phyloP scores from a whole-genome alignment of 768 basidiomycete genomes.

The Lactarius indigo region DNA sequence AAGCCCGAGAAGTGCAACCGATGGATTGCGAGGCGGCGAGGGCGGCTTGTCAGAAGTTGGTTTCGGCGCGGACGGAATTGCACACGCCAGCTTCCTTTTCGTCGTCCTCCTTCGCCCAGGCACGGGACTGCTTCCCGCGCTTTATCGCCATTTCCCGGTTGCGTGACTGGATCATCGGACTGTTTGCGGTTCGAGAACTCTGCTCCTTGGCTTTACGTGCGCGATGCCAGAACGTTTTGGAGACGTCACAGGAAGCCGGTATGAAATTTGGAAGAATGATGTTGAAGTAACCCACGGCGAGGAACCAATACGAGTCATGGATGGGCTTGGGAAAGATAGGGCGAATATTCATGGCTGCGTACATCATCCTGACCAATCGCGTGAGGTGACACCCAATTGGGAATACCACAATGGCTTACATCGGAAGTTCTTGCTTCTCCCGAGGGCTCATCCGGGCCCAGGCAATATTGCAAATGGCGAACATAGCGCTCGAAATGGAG shows the following conservation, averaged over 20 bases:
- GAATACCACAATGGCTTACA: constrained; percentile 37
- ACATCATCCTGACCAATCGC: constrained; percentile 58
- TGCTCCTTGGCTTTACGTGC: constrained; percentile 66
- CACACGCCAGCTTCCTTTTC: constrained; percentile 47
- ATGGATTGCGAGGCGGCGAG: constrained; percentile 38
- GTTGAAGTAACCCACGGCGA: constrained; percentile 81
- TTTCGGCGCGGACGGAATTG: constrained; percentile 31
- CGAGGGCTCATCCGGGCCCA: constrained; percentile 52
- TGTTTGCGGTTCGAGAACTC: constrained; percentile 61
- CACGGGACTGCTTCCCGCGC: constrained; percentile 55
- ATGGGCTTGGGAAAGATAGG: constrained; percentile 44
- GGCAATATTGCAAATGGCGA: constrained; percentile 71
- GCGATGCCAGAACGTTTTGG: constrained; percentile 68
- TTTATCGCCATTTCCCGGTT: constrained; percentile 62
- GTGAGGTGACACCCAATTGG: background rate
- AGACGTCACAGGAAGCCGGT: constrained; percentile 37
- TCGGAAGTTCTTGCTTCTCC: constrained; percentile 48
- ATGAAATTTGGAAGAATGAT: constrained; percentile 73
- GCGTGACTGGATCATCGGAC: constrained; percentile 56
- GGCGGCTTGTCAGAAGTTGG: constrained; percentile 18
- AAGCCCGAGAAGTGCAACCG: constrained; percentile 65
- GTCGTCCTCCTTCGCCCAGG: constrained; percentile 77
- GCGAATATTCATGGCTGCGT: constrained; percentile 79
- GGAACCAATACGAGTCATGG: constrained; percentile 72
- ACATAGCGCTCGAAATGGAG: constrained; percentile 71